A percentile compares a stretch with the other conserved stretches of the same genome.
phyloP scores from a whole-genome alignment of 495 filamentous ascomycete species.

The Talaromyces stipitatus region DNA sequence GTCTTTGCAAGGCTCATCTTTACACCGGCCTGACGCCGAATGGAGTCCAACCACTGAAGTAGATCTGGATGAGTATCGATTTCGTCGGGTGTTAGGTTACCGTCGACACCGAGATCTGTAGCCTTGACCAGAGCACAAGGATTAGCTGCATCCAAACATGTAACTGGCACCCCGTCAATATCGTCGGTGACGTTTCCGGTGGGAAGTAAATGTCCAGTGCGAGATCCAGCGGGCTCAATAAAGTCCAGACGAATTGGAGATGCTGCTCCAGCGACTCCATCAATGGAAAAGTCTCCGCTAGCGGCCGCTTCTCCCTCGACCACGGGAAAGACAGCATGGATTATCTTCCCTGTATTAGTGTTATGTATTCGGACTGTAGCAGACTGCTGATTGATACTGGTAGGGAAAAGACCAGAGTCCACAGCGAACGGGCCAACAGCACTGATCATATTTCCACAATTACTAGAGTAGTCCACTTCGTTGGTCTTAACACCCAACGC shows the following conservation, averaged over 20 bases:
- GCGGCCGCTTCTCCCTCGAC: slow-evolving; percentile 39
- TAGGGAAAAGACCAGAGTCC: slow-evolving; percentile 40
- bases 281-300: slow-evolving; percentile 52
- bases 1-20: slow-evolving; percentile 52
- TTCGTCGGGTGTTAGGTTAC: slow-evolving; percentile 44
- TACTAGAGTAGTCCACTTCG: slow-evolving; percentile 56
- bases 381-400: not conserved
- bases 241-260: slow-evolving; percentile 56
- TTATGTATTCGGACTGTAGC: slow-evolving; percentile 43
- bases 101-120: slow-evolving; percentile 39
- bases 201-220: slow-evolving; percentile 57
- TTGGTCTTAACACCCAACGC: slow-evolving; percentile 54
- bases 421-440: slow-evolving; percentile 61
- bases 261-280: slow-evolving; percentile 56
- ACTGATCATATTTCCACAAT: slow-evolving; percentile 68
- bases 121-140: slow-evolving; percentile 58
- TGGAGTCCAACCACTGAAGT: slow-evolving; percentile 48
- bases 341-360: slow-evolving; percentile 47
- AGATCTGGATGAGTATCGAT: slow-evolving; percentile 41
- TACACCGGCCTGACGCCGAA: slow-evolving; percentile 51
- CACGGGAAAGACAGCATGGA: slow-evolving; percentile 41
- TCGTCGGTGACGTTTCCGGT: slow-evolving; percentile 51
- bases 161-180: slow-evolving; percentile 45
- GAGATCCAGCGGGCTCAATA: slow-evolving; percentile 57
- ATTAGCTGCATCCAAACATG: slow-evolving; percentile 58